Base-by-base conservation (phyloP, 2,329 filamentous ascomycete species). In the Sclerotinia sclerotiorum region DNA sequence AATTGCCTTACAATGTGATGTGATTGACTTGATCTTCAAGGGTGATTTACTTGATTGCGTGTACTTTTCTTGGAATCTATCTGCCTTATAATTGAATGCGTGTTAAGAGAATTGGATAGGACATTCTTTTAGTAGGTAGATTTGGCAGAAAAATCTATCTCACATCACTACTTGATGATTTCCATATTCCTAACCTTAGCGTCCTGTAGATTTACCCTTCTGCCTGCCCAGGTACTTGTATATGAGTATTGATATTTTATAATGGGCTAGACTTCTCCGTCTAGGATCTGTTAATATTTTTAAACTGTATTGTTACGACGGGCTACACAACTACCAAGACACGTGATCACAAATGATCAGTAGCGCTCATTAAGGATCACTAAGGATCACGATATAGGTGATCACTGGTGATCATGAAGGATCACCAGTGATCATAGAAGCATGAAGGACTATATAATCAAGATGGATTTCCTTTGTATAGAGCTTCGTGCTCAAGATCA, bases 71-170 rank as follows among this genome's bases (percentile, higher is more conserved):
- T 32, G 64, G 32, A 32, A 57, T 48, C 7, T 24, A 32, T 57
- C 62, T 56, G 51, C 51, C 51, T 57, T 49, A 27, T 49, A 44
- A 61, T 61, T 19, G n/a, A 35, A 24, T 15, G 2, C n/a, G 49
- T n/a, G 44, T 11, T 24, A 61, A 35, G 27, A 24, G 15, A 27
- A 13, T 57, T 10, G 32, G 13, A 57, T n/a, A 42, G 39, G 32
- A 32, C 32, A 39, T 56, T 21, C 7, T 21, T 21, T 55, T 21
- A 29, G 42, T 46, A 21, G 27, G 42, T 46, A 32, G 57, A 27
- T 21, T 56, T 56, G 10, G 15, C n/a, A n/a, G 35, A 35, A 56
- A 35, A 32, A 35, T n/a, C 6, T 17, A 51, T n/a, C n/a, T 24
- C 11, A 17, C 8, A 11, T n/a, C 7, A 24, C 27, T 24, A 42